Evolutionary conservation across 2,329 filamentous ascomycete species (phyloP).

Genomic region (Fusarium paranaense): DNA sequence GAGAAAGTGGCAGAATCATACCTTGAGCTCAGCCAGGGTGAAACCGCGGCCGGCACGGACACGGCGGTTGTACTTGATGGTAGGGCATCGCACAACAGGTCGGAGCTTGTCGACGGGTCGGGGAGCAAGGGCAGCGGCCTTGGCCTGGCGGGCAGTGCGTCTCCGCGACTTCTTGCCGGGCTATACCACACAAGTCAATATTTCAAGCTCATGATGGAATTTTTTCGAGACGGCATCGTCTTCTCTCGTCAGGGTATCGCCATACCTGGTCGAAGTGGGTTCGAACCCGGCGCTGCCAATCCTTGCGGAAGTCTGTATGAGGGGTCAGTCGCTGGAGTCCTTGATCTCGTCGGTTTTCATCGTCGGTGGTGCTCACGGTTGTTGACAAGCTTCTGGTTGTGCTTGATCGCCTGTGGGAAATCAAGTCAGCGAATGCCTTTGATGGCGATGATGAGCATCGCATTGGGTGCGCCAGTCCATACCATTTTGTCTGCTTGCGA

Average conservation of each 20-base stretch:
- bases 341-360: slow-evolving; percentile 43
- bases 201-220: slow-evolving; percentile 28
- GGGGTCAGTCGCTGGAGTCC: slow-evolving; percentile 54
- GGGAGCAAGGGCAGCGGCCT: slow-evolving; percentile 95
- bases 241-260: slow-evolving; percentile 32
- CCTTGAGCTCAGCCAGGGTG: slow-evolving; percentile 98
- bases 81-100: slow-evolving; percentile 97
- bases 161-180: slow-evolving; percentile 96
- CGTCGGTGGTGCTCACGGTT: slow-evolving; percentile 76
- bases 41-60: slow-evolving; percentile 97
- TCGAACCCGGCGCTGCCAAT: slow-evolving; percentile 99
- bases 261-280: slow-evolving; percentile 99
- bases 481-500: slow-evolving; percentile 68
- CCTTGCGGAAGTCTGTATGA: slow-evolving; percentile 92
- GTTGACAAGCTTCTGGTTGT: slow-evolving; percentile 98
- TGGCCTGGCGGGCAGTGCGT: slow-evolving; percentile 89
- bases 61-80: slow-evolving; percentile 99
- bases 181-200: slow-evolving; percentile 64
- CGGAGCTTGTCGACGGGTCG: slow-evolving; percentile 97
- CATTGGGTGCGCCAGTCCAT: slow-evolving; percentile 46
- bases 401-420: slow-evolving; percentile 87
- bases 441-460: slow-evolving; percentile 33
- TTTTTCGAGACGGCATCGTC: slow-evolving; percentile 18
- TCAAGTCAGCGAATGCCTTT: slow-evolving; percentile 44
- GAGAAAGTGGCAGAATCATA: slow-evolving; percentile 58